Evolutionary conservation across 2,329 filamentous ascomycete species (phyloP), one percentile per base, ranked within the genome.

Genomic region (Truncatella angustata): DNA sequence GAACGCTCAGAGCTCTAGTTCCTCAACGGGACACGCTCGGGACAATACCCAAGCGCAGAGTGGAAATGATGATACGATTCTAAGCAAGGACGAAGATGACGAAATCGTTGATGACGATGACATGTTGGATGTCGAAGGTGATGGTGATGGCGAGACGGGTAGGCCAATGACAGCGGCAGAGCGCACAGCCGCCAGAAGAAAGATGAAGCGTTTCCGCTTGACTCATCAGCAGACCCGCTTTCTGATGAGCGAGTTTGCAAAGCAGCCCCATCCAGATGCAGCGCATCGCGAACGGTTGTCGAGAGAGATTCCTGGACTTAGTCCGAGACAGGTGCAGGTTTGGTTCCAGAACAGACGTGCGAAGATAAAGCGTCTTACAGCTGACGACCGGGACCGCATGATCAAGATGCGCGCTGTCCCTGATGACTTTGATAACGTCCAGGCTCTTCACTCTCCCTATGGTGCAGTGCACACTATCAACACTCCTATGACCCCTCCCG

Each of bases 151-250:
- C 61, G 66, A 66, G n/a, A 63, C 63, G n/a, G 28, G 23, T 23
- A 70, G 68, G 40, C 72, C 75, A 30, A 79, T 78, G 61, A 82
- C 77, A 7, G 76, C 75, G 20, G 81, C 81, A 26, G 83, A 85
- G 65, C 75, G 82, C 75, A 52, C 81, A 77, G 60, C 73, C 34
- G 61, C 61, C 37, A 56, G 79, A 49, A 77, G 80, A 57, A 87
- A 86, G 67, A 86, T 86, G 88, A 93, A 93, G 76, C 79, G 90
- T 53, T 93, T 93, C 66, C 82, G 88, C 59, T 84, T 97, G 58
- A 96, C 92, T 1, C 92, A 97, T 70, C 93, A 94, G 63, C 93
- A 97, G 77, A 97, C 93, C n/a, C 86, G 93, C 12, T 97, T 96
- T 63, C 76, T 97, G 52, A 96, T 96, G 91, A 96, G 90, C 71